These are phyloP conservation scores for Blattamonas nauphoetae DNA, from an alignment of 78 protist species.

Conservation along the genomic window DNA sequence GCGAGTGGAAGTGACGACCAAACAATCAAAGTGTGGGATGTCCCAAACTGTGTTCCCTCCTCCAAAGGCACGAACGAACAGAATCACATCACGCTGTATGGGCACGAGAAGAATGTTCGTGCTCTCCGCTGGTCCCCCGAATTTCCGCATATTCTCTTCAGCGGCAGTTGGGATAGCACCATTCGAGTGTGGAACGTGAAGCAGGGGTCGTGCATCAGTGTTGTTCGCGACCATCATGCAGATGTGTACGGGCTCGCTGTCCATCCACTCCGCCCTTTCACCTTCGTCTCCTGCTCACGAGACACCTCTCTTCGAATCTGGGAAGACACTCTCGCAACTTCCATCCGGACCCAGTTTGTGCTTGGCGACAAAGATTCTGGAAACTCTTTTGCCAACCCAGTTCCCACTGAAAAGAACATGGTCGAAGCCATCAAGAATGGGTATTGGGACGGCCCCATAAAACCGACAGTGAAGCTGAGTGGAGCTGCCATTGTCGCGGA, in stretches of 20 bases:
- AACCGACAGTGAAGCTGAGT: too few relatives aligned
- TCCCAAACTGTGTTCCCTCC: background rate
- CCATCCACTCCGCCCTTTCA: slow-evolving; percentile 41
- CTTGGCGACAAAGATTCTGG: too few relatives aligned
- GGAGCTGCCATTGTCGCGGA: too few relatives aligned
- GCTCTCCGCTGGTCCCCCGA: slow-evolving; percentile 25
- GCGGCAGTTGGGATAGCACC: slow-evolving; percentile 43
- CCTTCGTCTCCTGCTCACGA: slow-evolving; percentile 24
- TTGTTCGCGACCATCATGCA: slow-evolving; percentile 32
- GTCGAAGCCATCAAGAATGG: too few relatives aligned
- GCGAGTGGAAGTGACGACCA: slow-evolving; percentile 66
- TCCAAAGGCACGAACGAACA: too few relatives aligned
- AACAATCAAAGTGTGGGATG: slow-evolving; percentile 62
- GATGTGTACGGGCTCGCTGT: slow-evolving; percentile 44
- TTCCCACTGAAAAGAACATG: background rate
- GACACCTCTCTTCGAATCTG: slow-evolving; percentile 39
- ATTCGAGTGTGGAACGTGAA: slow-evolving; percentile 34
- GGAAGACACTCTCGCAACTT: background rate
- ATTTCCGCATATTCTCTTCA: slow-evolving; percentile 27
- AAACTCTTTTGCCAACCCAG: too few relatives aligned
- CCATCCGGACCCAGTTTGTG: background rate
- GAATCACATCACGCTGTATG: background rate
- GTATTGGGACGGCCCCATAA: too few relatives aligned
- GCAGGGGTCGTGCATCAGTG: slow-evolving; percentile 14
- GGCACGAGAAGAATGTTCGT: slow-evolving; percentile 25